Evolutionary conservation across 2,329 filamentous ascomycete species (phyloP), one percentile per base, ranked within the genome.

Genomic region (Ceratocystis albifundus): DNA sequence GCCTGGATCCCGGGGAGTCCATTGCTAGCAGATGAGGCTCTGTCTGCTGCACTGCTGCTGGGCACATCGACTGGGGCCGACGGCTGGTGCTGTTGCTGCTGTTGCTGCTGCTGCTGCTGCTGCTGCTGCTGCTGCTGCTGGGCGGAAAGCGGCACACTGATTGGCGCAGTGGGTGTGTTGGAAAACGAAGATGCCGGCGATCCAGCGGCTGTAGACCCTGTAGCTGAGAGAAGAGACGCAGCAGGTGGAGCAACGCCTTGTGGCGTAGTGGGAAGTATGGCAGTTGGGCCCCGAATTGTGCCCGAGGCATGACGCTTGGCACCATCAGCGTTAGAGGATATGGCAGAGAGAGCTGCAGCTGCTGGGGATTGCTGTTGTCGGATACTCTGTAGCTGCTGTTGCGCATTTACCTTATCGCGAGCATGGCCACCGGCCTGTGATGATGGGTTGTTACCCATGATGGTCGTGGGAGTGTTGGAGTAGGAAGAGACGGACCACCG

Each of bases 231-330:
- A 69, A 84, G 79, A 63, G 84, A 85, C 65, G 81, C 79, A 75
- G 86, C 84, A 68, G 84, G 84, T 62, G 83, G 83, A 66, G 81
- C 84, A 71, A 80, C 80, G 68, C 80, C 81, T 70, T 82, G 79
- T 70, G 82, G 81, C 68, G 79, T 77, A 69, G 79, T 77, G 70
- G 83, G 81, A 69, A 82, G 79, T 15, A 61, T 66, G 46, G 50
- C 32, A n/a, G 44, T 46, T 3, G 55, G 44, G 45, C 36, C 36
- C 25, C 61, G 32, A 32, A 28, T 7, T 12, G 61, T 10, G 36
- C 8, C 20, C 25, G 46, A 32, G 48, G 48, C 15, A 20, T 32
- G 46, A 15, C 36, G 65, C 32, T 55, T 50, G 28, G 8, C 61
- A 4, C 32, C 41, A 15, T 65, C 25, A 45, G 55, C 45, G 15